Conservation (phyloP, 2,329 filamentous ascomycete species). For the Fusarium burgessii region DNA sequence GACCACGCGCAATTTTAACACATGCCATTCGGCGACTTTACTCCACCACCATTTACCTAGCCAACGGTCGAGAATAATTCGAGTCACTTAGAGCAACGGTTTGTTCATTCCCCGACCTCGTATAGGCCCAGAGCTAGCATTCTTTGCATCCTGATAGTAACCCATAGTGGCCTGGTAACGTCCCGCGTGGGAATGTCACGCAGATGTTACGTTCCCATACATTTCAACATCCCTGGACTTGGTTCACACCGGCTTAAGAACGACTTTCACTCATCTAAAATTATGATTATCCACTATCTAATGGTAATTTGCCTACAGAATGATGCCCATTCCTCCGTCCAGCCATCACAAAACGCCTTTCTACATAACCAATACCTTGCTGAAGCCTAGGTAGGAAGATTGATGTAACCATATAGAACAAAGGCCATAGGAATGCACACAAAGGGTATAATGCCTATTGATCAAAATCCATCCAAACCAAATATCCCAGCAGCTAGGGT, state of each 20-base stretch:
- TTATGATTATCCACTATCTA: slow-evolving; percentile 37
- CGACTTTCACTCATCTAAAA: slow-evolving; percentile 20
- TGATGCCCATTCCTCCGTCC: slow-evolving; percentile 25
- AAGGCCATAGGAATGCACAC: slow-evolving; percentile 43
- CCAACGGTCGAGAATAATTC: slow-evolving; percentile 10
- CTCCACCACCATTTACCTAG: slow-evolving; percentile 4
- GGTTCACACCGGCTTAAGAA: background rate
- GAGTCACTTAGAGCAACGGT: slow-evolving; percentile 8
- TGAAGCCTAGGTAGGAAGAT: slow-evolving; percentile 6
- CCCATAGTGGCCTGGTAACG: slow-evolving; percentile 10
- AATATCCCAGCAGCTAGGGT: slow-evolving; percentile 26
- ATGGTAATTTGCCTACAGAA: slow-evolving; percentile 25
- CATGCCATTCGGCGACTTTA: slow-evolving; percentile 24
- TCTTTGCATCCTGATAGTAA: background rate
- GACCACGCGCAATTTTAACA: slow-evolving; percentile 33
- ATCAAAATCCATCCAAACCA: slow-evolving; percentile 39
- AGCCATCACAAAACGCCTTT: slow-evolving; percentile 11
- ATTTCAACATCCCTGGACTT: background rate
- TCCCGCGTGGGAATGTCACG: slow-evolving; percentile 25
- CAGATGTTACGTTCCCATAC: slow-evolving; percentile 3
- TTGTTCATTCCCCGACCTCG: background rate
- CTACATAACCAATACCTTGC: slow-evolving; percentile 17
- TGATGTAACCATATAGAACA: slow-evolving; percentile 19
- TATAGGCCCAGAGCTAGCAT: slow-evolving; percentile 5
- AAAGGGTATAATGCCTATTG: slow-evolving; percentile 51